Conservation (phyloP, 2,329 filamentous ascomycete genomes). For the Sclerotinia glacialis region DNA sequence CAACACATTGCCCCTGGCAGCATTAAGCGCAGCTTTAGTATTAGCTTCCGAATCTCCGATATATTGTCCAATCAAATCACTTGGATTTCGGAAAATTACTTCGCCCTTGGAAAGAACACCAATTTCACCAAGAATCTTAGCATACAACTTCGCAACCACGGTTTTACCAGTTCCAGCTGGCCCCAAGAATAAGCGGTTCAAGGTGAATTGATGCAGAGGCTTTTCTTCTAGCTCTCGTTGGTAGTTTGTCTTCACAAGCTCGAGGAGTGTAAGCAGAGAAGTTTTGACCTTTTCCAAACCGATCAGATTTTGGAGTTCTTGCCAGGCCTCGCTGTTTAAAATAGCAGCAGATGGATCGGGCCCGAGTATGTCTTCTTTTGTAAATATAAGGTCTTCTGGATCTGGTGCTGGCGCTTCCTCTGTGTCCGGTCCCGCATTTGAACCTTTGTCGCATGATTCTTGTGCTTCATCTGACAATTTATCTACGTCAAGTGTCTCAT, state of each 20-base stretch:
- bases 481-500: neutral
- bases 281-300: conserved; percentile 57
- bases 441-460: neutral
- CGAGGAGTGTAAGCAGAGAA: conserved; percentile 54
- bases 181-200: conserved; percentile 69
- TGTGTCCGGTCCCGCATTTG: neutral
- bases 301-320: conserved; percentile 53
- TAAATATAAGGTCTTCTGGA: conserved; percentile 44
- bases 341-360: conserved; percentile 58
- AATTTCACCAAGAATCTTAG: conserved; percentile 60
- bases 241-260: conserved; percentile 54
- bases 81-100: conserved; percentile 40
- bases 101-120: conserved; percentile 53
- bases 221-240: conserved; percentile 61
- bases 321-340: conserved; percentile 53
- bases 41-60: conserved; percentile 61
- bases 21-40: conserved; percentile 67
- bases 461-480: neutral
- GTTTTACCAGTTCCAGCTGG: conserved; percentile 76
- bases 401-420: neutral
- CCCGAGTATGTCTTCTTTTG: conserved; percentile 66
- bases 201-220: conserved; percentile 55
- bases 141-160: conserved; percentile 69
- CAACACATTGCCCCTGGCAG: conserved; percentile 52
- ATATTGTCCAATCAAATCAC: conserved; percentile 50